phyloP scores from a whole-genome alignment of 805 yeast species.

The Blastobotrys attinorum region DNA sequence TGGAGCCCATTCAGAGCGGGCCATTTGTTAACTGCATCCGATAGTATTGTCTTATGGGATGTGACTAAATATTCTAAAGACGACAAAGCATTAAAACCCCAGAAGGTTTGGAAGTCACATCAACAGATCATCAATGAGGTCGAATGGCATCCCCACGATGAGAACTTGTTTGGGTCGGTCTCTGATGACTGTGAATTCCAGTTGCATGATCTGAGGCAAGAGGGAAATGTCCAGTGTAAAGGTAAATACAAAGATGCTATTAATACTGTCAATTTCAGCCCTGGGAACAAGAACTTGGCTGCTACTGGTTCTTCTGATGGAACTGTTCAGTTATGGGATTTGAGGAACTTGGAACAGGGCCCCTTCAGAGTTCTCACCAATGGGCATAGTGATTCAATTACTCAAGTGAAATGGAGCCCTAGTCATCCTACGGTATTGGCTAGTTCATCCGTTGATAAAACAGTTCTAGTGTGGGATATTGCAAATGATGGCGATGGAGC shows the following conservation, averaged over 20 bases:
- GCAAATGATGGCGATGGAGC: neutral
- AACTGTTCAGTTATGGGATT: constrained; percentile 52
- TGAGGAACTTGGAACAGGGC: constrained; percentile 35
- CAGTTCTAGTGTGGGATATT: constrained; percentile 26
- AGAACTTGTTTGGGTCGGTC: constrained; percentile 51
- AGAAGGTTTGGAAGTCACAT: constrained; percentile 27
- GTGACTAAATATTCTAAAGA: constrained; percentile 35
- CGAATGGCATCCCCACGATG: constrained; percentile 59
- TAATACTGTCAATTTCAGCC: constrained; percentile 55
- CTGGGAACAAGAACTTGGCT: constrained; percentile 44
- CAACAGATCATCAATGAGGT: constrained; percentile 59
- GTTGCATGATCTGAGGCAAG: constrained; percentile 46
- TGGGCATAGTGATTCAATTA: constrained; percentile 48
- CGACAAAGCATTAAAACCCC: constrained; percentile 23
- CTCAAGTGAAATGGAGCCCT: constrained; percentile 71
- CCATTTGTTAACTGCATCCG: constrained; percentile 43
- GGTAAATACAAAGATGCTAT: neutral
- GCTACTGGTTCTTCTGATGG: constrained; percentile 66
- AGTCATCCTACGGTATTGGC: constrained; percentile 46
- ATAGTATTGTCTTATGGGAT: constrained; percentile 68
- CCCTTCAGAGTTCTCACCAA: constrained; percentile 23
- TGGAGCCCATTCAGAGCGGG: constrained; percentile 71
- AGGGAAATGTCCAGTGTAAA: neutral
- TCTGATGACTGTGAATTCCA: constrained; percentile 54
- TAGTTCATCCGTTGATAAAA: constrained; percentile 57